Percentiles rank a stretch among this genome's conserved stretches.
Conservation (phyloP, 441 rosid genomes). For the Populus hybrid region DNA sequence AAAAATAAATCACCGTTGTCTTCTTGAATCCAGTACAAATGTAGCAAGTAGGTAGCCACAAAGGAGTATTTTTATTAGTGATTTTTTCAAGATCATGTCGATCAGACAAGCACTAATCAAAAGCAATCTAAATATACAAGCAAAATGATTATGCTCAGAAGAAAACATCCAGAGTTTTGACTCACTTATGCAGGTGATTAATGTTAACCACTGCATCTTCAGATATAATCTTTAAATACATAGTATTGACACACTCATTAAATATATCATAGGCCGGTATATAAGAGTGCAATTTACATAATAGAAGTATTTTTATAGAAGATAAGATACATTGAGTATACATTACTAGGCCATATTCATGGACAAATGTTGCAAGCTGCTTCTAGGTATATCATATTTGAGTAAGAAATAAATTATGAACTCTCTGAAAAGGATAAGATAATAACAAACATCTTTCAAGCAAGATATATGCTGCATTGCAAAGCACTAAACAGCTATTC, state of each 20-base stretch:
- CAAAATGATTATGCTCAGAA: not conserved
- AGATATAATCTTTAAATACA: not conserved
- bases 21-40: not conserved
- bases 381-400: not conserved
- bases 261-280: not conserved
- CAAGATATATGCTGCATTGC: constrained; percentile 9
- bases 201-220: not conserved
- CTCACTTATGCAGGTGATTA: not conserved
- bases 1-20: not conserved
- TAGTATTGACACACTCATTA: not conserved
- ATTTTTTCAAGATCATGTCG: not conserved
- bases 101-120: not conserved
- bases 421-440: not conserved
- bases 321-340: not conserved
- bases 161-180: not conserved
- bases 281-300: not conserved
- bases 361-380: not conserved
- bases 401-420: not conserved
- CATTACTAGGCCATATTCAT: not conserved
- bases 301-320: not conserved
- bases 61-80: not conserved
- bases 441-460: not conserved
- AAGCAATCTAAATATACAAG: not conserved
- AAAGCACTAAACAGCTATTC: constrained; percentile 7
- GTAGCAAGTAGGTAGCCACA: not conserved